Base-by-base conservation (phyloP, 768 basidiomycete species). In the Mycena chlorophos region DNA sequence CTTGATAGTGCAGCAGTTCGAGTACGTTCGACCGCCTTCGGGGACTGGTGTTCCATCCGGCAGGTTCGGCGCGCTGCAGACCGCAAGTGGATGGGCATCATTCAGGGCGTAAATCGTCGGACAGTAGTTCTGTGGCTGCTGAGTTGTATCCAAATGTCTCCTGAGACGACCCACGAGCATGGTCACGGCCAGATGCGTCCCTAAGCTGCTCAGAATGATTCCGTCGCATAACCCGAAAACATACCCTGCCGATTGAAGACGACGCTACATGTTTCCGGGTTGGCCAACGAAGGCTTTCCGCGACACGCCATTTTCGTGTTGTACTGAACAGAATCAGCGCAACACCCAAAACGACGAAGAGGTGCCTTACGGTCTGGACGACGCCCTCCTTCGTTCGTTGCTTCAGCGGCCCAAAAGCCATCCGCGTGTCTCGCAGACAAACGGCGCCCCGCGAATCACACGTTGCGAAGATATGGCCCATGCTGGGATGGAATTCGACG, bases 1-100 rank as follows among this genome's bases (percentile, higher is more conserved):
- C 77, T 92, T 92, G 77, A 88, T 90, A 1, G 89, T 91, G 56
- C 86, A 89, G 0, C 80, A 79, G 66, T 92, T 91, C 0, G 75
- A 76, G 67, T 90, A 92, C 3, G 81, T 77, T 49, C 81, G 72
- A 61, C 82, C 71, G 30, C 74, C 74, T 5, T 70, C 27, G 31
- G 77, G 70, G 27, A 80, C 66, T 4, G 77, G 77, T 4, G 72
- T 75, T 31, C 87, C 86, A 50, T 83, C 77, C 5, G 87, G 84
- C 2, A 75, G 71, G 49, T 81, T 78, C 38, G 69, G 69, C 5
- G 82, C 87, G 51, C 78, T 88, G 65, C 87, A 85, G 2, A 83
- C 75, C 0, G 89, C 90, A 42, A 91, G 61, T 3, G 90, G 91
- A 57, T 83, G 72, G 5, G 85, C 78, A 67, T 91, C 89, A 10